Conservation (phyloP, 2,329 filamentous ascomycete species). For the Verticillium albo-atrum region DNA sequence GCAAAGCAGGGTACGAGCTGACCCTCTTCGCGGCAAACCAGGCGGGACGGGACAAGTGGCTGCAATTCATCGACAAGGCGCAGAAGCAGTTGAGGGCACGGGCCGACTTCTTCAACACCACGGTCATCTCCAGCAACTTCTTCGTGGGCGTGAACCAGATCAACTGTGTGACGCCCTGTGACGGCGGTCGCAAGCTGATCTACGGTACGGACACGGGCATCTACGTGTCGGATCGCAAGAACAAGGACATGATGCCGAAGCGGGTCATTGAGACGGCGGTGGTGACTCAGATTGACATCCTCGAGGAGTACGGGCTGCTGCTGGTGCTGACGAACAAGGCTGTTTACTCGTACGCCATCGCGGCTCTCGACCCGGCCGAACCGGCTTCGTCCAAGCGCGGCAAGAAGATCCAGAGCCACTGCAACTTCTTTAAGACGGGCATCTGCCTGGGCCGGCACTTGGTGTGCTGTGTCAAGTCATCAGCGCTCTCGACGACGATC, state of each 20-base stretch:
- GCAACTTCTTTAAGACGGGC: constrained; percentile 97
- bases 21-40: constrained; percentile 84
- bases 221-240: constrained; percentile 85
- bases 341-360: constrained; percentile 80
- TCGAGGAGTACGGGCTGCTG: constrained; percentile 91
- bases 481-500: constrained; percentile 88
- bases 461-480: constrained; percentile 95
- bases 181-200: constrained; percentile 90
- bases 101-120: constrained; percentile 85
- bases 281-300: constrained; percentile 92
- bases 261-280: constrained; percentile 80
- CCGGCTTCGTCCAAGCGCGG: constrained; percentile 76
- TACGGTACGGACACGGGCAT: constrained; percentile 94
- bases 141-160: constrained; percentile 71
- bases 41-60: constrained; percentile 89
- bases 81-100: constrained; percentile 83
- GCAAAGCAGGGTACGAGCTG: constrained; percentile 90
- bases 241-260: constrained; percentile 75
- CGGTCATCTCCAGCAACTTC: constrained; percentile 53
- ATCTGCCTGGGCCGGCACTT: constrained; percentile 92
- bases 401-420: constrained; percentile 95
- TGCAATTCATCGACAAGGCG: constrained; percentile 89
- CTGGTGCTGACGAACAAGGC: constrained; percentile 92
- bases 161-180: constrained; percentile 91
- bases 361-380: constrained; percentile 81